Evolutionary conservation across 1,284 basidiomycete species (phyloP).

Genomic region (Mycena citricolor): DNA sequence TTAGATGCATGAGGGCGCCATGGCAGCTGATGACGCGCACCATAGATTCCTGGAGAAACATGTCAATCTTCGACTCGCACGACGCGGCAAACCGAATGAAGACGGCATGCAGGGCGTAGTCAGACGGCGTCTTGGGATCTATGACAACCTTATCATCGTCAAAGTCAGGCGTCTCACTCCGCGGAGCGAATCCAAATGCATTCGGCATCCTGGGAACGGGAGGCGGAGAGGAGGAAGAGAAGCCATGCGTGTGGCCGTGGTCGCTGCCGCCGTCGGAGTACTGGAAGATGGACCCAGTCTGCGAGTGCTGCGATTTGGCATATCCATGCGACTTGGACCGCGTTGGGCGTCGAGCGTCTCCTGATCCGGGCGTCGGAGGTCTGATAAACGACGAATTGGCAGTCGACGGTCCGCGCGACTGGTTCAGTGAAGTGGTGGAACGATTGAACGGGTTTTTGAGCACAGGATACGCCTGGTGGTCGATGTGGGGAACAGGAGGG

Average conservation of each 20-base stretch:
- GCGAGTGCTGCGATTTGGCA: constrained; percentile 70
- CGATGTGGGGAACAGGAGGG: constrained; percentile 68
- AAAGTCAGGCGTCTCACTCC: constrained; percentile 56
- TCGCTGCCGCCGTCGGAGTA: constrained; percentile 71
- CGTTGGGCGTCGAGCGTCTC: constrained; percentile 41
- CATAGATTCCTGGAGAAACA: constrained; percentile 66
- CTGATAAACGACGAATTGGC: constrained; percentile 36
- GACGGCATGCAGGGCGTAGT: constrained; percentile 84
- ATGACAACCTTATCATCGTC: constrained; percentile 66
- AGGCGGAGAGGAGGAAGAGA: constrained; percentile 61
- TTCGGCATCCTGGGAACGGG: constrained; percentile 75
- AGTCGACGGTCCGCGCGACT: constrained; percentile 32
- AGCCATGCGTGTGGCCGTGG: constrained; percentile 46
- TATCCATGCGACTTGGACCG: constrained; percentile 56
- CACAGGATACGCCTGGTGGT: constrained; percentile 64
- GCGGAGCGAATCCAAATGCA: constrained; percentile 44
- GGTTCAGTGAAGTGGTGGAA: constrained; percentile 68
- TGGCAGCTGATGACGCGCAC: constrained; percentile 42
- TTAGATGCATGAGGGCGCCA: neutral
- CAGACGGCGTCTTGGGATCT: constrained; percentile 78
- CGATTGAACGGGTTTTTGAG: constrained; percentile 79
- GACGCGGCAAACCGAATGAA: constrained; percentile 81
- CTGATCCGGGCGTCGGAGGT: constrained; percentile 64
- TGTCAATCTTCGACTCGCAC: constrained; percentile 76
- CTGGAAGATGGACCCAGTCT: constrained; percentile 70